A percentile compares a stretch with the other conserved stretches of the same genome.
Evolutionary conservation across 768 basidiomycete species (phyloP).

Genomic region (Auricularia heimuer): DNA sequence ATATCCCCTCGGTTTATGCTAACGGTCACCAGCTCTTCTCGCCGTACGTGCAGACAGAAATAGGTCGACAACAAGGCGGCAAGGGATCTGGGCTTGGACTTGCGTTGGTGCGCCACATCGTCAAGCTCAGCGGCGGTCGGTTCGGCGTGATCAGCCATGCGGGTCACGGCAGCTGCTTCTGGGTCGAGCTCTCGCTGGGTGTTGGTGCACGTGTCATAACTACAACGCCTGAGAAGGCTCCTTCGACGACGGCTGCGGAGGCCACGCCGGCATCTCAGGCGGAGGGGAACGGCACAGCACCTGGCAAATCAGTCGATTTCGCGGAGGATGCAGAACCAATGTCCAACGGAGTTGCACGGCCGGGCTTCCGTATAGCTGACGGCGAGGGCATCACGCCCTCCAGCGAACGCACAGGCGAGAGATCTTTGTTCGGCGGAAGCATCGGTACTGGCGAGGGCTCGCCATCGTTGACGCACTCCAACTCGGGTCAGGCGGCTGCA

Average conservation of each 20-base stretch:
- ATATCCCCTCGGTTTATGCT: not conserved
- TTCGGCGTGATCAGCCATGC: slow-evolving; percentile 38
- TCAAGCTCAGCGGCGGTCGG: slow-evolving; percentile 64
- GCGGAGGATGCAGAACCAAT: not conserved
- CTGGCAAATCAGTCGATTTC: not conserved
- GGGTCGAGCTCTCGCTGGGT: slow-evolving; percentile 52
- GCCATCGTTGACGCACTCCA: not conserved
- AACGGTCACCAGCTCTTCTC: slow-evolving; percentile 30
- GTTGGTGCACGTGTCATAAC: not conserved
- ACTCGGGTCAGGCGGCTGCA: not conserved
- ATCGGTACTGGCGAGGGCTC: not conserved
- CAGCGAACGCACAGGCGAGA: not conserved
- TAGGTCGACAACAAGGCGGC: slow-evolving; percentile 18
- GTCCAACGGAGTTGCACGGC: not conserved
- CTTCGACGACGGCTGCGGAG: not conserved
- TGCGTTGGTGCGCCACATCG: slow-evolving; percentile 69
- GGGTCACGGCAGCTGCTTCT: slow-evolving; percentile 69
- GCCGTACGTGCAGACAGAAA: slow-evolving; percentile 10
- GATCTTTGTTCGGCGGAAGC: not conserved
- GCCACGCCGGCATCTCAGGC: not conserved
- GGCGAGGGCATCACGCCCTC: not conserved
- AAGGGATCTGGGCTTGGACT: slow-evolving; percentile 64
- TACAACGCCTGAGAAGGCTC: not conserved
- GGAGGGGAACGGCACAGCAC: not conserved
- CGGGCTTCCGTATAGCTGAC: not conserved